A percentile compares a stretch with the other conserved stretches of the same genome.
phyloP scores from a whole-genome alignment of 306 rosid species.

The Crotalaria pallida region DNA sequence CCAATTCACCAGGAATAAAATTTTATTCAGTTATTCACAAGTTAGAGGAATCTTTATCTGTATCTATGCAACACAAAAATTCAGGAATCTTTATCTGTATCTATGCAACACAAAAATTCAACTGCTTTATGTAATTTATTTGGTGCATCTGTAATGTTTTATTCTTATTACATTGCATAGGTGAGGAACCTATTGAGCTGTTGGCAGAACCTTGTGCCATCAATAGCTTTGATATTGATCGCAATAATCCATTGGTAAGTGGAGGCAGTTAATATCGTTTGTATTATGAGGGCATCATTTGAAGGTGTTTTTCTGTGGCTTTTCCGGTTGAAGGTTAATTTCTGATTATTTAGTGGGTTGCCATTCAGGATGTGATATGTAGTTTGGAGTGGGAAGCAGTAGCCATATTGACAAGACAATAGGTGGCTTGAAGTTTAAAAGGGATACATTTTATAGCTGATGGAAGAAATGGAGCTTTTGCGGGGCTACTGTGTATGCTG shows the following conservation, averaged over 20 bases:
- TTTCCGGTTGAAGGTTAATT: background rate
- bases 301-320: background rate
- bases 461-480: slow-evolving; percentile 12
- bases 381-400: slow-evolving; percentile 94
- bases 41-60: background rate
- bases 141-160: background rate
- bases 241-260: slow-evolving; percentile 76
- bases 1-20: background rate
- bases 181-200: slow-evolving; percentile 72
- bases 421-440: slow-evolving; percentile 6
- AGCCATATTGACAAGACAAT: slow-evolving; percentile 61
- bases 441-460: slow-evolving; percentile 6
- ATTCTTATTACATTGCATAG: slow-evolving; percentile 30
- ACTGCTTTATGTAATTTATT: slow-evolving; percentile 7
- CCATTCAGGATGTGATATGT: slow-evolving; percentile 76
- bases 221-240: slow-evolving; percentile 87
- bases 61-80: background rate
- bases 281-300: background rate
- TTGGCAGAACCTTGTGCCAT: slow-evolving; percentile 92
- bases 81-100: background rate
- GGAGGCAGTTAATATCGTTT: background rate
- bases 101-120: background rate
- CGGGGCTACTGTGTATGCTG: background rate
- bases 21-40: background rate
- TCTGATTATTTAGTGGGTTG: slow-evolving; percentile 18